A percentile compares a stretch with the other conserved stretches of the same genome.
Conservation (phyloP, 371 early-diverging fungal genomes). For the Fennellomyces sp. region DNA sequence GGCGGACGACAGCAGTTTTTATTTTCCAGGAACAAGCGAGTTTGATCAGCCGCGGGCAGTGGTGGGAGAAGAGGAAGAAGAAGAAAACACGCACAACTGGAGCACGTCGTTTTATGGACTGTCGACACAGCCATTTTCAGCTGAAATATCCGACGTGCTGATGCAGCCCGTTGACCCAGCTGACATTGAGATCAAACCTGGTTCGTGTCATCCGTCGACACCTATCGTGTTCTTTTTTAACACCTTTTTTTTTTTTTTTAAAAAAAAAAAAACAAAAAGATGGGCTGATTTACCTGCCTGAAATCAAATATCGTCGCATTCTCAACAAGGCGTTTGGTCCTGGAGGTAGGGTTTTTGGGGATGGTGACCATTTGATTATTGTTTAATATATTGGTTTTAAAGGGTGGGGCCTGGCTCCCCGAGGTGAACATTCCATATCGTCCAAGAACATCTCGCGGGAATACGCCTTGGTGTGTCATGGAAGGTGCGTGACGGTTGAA, state of each 20-base stretch:
- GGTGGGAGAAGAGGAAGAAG: conserved; percentile 13
- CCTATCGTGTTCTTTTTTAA: neutral
- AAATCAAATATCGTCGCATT: conserved; percentile 95
- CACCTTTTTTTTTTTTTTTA: neutral
- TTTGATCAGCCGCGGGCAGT: conserved; percentile 23
- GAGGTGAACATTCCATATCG: conserved; percentile 87
- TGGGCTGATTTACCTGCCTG: conserved; percentile 92
- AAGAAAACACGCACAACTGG: conserved; percentile 57
- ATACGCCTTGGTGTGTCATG: conserved; percentile 88
- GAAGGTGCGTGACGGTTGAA: conserved; percentile 55
- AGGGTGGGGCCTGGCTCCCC: conserved; percentile 90
- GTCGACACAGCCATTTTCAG: conserved; percentile 72
- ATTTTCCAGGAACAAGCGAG: conserved; percentile 20
- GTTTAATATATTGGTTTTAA: neutral
- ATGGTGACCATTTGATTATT: conserved; percentile 48
- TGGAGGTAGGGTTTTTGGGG: conserved; percentile 77
- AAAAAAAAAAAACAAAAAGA: conserved; percentile 56
- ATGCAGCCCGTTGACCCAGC: conserved; percentile 68
- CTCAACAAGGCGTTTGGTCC: conserved; percentile 95
- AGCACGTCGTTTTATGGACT: conserved; percentile 77
- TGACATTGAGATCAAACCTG: conserved; percentile 94
- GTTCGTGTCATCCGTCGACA: conserved; percentile 28
- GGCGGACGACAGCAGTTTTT: neutral
- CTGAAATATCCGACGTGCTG: conserved; percentile 72
- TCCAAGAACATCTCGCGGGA: conserved; percentile 85